phyloP scores from a whole-genome alignment of 202 grass and related monocot genomes.

The Brachypodium distachyon region DNA sequence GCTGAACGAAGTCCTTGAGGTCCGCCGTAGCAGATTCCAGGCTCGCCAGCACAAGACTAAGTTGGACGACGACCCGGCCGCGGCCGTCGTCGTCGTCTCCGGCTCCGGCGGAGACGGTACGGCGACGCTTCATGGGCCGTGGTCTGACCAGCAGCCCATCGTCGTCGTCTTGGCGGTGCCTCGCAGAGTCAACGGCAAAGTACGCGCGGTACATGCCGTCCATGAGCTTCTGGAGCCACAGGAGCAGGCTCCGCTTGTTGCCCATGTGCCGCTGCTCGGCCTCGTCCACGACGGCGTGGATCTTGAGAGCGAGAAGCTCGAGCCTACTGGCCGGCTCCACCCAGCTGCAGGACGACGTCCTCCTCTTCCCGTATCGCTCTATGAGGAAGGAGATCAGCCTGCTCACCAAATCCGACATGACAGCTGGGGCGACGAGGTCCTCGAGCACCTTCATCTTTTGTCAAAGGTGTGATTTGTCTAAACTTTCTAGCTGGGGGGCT shows the following conservation, averaged over 20 bases:
- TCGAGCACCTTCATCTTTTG: not conserved
- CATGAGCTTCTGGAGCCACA: conserved; percentile 2
- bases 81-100: not conserved
- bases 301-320: not conserved
- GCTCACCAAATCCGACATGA: not conserved
- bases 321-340: not conserved
- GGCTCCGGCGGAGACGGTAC: not conserved
- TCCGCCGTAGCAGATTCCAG: not conserved
- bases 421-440: not conserved
- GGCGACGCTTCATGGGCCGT: not conserved
- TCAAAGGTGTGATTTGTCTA: too few relatives aligned
- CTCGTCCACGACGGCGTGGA: not conserved
- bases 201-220: conserved; percentile 7
- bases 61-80: not conserved
- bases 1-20: not conserved
- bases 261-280: not conserved
- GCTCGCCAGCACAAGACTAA: not conserved
- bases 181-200: not conserved
- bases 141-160: not conserved
- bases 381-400: conserved; percentile 9
- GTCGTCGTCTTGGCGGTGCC: not conserved
- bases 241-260: not conserved
- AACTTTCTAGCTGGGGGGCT: too few relatives aligned
- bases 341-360: not conserved
- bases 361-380: not conserved